These are phyloP conservation scores for Hygrophoropsis aurantiaca DNA, from an alignment of 768 basidiomycete species.

Conservation along the genomic window DNA sequence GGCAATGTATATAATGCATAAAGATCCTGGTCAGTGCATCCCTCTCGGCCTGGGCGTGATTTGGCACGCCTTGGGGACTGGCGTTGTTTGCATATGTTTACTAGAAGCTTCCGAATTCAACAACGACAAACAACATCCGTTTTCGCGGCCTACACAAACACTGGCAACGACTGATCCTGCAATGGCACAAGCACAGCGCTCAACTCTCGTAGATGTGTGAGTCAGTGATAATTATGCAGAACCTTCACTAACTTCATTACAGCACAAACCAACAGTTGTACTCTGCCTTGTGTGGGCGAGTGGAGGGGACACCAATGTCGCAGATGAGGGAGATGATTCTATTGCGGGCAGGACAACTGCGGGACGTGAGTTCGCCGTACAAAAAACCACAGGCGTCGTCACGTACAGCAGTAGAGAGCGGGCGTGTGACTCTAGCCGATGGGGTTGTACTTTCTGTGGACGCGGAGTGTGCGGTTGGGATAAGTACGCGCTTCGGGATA, in stretches of 20 bases:
- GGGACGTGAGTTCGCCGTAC: conserved; percentile 61
- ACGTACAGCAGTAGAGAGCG: conserved; percentile 62
- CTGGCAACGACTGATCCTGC: background rate
- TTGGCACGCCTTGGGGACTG: too few species aligned
- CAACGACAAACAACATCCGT: conserved; percentile 3
- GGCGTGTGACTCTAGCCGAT: conserved; percentile 68
- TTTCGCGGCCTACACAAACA: background rate
- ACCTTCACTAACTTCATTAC: conserved; percentile 4
- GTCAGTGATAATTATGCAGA: background rate
- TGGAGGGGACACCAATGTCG: conserved; percentile 57
- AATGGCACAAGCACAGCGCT: conserved; percentile 57
- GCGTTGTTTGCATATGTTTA: background rate
- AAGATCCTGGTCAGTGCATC: too few species aligned
- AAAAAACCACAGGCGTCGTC: conserved; percentile 69
- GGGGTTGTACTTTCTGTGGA: conserved; percentile 62
- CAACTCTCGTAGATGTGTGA: conserved; percentile 71
- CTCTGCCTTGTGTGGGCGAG: conserved; percentile 53
- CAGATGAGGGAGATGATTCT: conserved; percentile 59
- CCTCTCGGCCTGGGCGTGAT: too few species aligned
- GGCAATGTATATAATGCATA: too few species aligned
- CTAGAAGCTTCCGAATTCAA: conserved; percentile 3
- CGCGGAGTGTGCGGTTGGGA: conserved; percentile 66
- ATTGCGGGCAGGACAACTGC: conserved; percentile 57
- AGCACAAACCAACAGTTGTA: conserved; percentile 71
- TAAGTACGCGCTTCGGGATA: conserved; percentile 72